Base-by-base conservation (phyloP, 1,139 yeast species). In the Geotrichum histeridarum region DNA sequence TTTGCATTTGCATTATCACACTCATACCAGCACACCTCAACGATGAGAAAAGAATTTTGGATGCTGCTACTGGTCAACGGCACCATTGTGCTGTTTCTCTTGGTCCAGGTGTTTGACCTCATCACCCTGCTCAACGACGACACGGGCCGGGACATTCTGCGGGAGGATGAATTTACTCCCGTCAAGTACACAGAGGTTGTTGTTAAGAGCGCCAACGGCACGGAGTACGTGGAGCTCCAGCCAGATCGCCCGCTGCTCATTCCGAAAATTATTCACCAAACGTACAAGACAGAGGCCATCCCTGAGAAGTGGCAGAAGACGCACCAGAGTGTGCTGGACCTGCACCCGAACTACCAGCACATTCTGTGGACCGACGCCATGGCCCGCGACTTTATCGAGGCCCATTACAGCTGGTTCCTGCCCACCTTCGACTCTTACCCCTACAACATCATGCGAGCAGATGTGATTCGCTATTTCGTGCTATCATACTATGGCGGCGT, bases 261-360 rank as follows among this genome's bases (percentile, higher is more conserved):
- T 50, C 98, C 98, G 41, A 87, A 86, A 66, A 89, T 90, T 67
- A 89, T 90, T 55, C 98, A 90, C 68, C 98, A 90, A 70, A 90
- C 97, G 14, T 90, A 90, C 72, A 90, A 88, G 69, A 84, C 86
- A 31, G 78, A 73, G 18, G 78, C 82, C 30, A 80, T 90, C 31
- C 98, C 97, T 1, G 88, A 82, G 48, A 75, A 80, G 54, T 90
- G 98, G 98, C 73, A 73, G 61, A 78, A 78, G 1, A 90, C 95
- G 27, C 96, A 87, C 67, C 78, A 81, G 65, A 80, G 81, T 22
- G 88, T 96, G 68, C 77, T 81, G 51, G 85, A 84, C 59, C 71
- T 84, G 57, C 95, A 91, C 68, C 93, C 93, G 1, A 96, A 89
- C 69, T 90, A 87, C 70, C 81, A 87, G 69, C 89, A 89, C 71